Base-by-base conservation (phyloP, 805 yeast genomes). In the Yarrowia alimentaria region DNA sequence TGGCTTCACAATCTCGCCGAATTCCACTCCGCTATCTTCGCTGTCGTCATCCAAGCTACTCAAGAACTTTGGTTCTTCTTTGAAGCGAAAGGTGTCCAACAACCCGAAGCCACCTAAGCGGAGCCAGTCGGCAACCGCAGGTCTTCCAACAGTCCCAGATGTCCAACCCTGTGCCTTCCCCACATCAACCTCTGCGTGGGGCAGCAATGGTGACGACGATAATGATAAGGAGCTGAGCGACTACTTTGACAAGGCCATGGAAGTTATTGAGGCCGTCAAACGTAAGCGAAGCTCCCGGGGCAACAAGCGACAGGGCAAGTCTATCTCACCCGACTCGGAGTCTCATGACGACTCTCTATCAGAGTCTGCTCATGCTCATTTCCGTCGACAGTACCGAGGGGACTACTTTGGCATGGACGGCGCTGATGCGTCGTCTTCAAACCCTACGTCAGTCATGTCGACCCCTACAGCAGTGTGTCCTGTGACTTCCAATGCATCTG, bases 171-270 rank as follows among this genome's bases (percentile, higher is more conserved):
- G 47, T n/a, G 47, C 45, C 2, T 38, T 25, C 24, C 26, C 47
- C 5, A 40, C 47, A 2, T 32, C 47, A 3, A 32, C 47, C 1
- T 40, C 47, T 1, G 47, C 28, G 4, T 40, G 47, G 47, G 47
- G 50, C 14, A 30, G 35, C 16, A 14, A 21, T 13, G 51, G 42
- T 12, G 51, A 47, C 20, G 51, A 47, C 42, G 51, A 47, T 14
- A 28, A 47, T 32, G 51, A 47, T 20, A 32, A 47, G 31, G 51
- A 47, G 42, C 24, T 47, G 16, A 33, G 42, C 20, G 51, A 47
- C 42, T 47, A 47, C 28, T 47, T 47, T 18, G 51, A 47, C 33
- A 32, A 34, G 40, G 51, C 51, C 20, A 47, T 47, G 51, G 42
- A 33, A 32, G 51, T 47, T 13, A 32, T 47, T 18, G 51, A 47